Evolutionary conservation across 2,329 filamentous ascomycete genomes (phyloP).

Genomic region (Cytospora schulzeri): DNA sequence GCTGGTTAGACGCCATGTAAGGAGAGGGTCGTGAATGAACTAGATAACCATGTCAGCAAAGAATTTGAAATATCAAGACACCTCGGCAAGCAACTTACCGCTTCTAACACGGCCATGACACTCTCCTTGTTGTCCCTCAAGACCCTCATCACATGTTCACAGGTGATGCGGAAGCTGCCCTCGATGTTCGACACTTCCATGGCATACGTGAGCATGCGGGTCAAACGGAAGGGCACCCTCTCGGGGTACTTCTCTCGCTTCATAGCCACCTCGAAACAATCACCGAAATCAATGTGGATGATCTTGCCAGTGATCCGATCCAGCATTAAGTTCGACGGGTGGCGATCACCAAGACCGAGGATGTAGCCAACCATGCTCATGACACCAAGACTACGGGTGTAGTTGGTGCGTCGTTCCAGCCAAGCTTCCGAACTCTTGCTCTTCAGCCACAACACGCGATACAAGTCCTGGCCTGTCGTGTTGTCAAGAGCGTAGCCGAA

Average conservation of each 20-base stretch:
- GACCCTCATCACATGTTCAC: constrained; percentile 97
- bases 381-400: constrained; percentile 92
- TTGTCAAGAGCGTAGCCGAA: constrained; percentile 99
- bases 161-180: constrained; percentile 96
- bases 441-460: constrained; percentile 97
- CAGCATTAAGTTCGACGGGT: constrained; percentile 97
- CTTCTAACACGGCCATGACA: constrained; percentile 96
- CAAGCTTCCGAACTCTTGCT: constrained; percentile 97
- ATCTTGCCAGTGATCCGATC: constrained; percentile 96
- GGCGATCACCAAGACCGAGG: constrained; percentile 90
- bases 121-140: constrained; percentile 97
- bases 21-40: constrained; percentile 99
- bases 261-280: constrained; percentile 99
- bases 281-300: constrained; percentile 97
- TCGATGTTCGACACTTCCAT: constrained; percentile 99
- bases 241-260: constrained; percentile 99
- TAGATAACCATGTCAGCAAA: constrained; percentile 41
- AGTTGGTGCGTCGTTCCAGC: constrained; percentile 97
- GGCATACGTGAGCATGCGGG: constrained; percentile 97
- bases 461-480: constrained; percentile 96
- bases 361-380: constrained; percentile 99
- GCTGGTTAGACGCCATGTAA: constrained; percentile 88
- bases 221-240: constrained; percentile 94
- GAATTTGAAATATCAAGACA: constrained; percentile 9
- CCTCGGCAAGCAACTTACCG: constrained; percentile 63